These are phyloP conservation scores for Phoma sp. DNA, from an alignment of 2,329 filamentous ascomycete species.

Conservation along the genomic window DNA sequence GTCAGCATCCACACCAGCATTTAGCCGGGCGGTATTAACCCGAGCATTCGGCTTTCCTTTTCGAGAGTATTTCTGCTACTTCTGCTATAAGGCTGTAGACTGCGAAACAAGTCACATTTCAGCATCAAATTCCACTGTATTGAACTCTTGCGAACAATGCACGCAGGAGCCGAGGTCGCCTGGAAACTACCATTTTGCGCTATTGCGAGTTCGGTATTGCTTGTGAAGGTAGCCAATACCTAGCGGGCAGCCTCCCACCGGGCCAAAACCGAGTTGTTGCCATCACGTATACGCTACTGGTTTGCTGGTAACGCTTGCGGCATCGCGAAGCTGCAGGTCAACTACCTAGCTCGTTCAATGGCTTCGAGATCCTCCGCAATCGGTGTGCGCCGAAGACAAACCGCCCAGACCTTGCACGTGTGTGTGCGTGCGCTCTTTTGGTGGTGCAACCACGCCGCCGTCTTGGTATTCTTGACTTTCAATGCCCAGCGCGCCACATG, in stretches of 20 bases:
- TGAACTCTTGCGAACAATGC: too few relatives aligned
- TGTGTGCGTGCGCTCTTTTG: background rate
- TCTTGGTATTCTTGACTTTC: conserved; percentile 11
- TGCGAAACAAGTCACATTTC: too few relatives aligned
- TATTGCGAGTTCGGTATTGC: background rate
- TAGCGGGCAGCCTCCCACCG: background rate
- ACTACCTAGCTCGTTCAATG: too few relatives aligned
- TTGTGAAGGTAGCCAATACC: background rate
- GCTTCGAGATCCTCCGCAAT: background rate
- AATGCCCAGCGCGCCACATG: conserved; percentile 4
- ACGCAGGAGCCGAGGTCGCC: too few relatives aligned
- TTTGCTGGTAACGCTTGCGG: too few relatives aligned
- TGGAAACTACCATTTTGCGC: background rate
- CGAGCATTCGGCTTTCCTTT: conserved; percentile 1
- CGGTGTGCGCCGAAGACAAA: background rate
- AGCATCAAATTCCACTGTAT: too few relatives aligned
- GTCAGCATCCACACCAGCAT: conserved; percentile 5
- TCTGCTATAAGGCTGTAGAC: too few relatives aligned
- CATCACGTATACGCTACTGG: too few relatives aligned
- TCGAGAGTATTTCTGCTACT: background rate
- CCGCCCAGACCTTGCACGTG: background rate
- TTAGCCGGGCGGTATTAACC: conserved; percentile 16
- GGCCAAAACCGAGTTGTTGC: background rate
- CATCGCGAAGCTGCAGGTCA: background rate
- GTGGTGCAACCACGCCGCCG: background rate